Base-by-base conservation (phyloP, 1,284 basidiomycete genomes). In the Gymnopus androsaceus region DNA sequence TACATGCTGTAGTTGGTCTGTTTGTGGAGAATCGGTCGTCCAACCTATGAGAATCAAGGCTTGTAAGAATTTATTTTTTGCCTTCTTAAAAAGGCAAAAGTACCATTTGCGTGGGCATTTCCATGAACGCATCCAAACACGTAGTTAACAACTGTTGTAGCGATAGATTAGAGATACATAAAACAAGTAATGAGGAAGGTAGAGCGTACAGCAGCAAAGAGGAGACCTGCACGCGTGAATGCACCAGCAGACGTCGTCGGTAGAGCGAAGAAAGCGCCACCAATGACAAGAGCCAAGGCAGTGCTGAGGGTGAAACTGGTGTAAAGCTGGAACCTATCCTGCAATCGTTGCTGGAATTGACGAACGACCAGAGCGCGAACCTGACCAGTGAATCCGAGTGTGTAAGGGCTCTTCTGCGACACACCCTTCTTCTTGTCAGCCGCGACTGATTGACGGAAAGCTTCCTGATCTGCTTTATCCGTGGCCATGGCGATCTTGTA, bases 361-460 rank as follows among this genome's bases (percentile, higher is more conserved):
- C 94, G 81, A 53, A 82, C 77, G 27, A 84, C 81, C 57, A 95
- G 76, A 1, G 89, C 87, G 66, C 76, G 74, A 51, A 93, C 84
- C 68, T 95, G 93, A 2, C 83, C 82, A 38, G 73, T 69, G 72
- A 92, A 93, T 1, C 89, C 85, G 27, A 95, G 84, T 3, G 92
- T 95, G 74, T 95, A 96, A 3, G 92, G 89, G 60, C 88, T 92
- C 75, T 90, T 90, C 72, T 86, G 87, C 23, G 88, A 84, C 3
- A 93, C 92, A 21, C 92, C 88, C 52, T 80, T 82, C 72, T 92
- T 88, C 79, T 95, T 95, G 69, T 93, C 87, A 3, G 85, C 85
- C 21, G 75, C 70, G 21, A 94, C 90, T 2, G 93, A 90, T 17
- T 78, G 75, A 48, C 85, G 82, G 80, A 96, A 95, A 19, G 83